These are phyloP conservation scores for Mortierella sp. DNA, from an alignment of 371 early-diverging fungal species.

Conservation along the genomic window DNA sequence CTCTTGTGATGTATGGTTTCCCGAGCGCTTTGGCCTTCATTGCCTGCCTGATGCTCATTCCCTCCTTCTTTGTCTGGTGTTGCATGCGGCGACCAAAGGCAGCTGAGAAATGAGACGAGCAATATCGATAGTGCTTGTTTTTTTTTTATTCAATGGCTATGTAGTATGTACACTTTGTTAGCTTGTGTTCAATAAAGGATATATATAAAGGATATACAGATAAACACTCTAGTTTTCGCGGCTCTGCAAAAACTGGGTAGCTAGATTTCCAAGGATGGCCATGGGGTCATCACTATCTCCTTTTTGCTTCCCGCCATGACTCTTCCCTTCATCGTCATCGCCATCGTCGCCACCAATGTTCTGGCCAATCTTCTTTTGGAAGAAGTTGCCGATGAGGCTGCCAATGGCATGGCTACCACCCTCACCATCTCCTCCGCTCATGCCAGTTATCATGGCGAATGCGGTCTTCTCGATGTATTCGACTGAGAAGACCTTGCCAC, in stretches of 20 bases:
- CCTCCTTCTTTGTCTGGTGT: slow-evolving; percentile 39
- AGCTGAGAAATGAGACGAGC: background rate
- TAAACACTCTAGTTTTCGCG: slow-evolving; percentile 4
- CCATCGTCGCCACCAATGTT: background rate
- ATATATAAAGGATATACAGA: background rate
- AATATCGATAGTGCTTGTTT: background rate
- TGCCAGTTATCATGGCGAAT: slow-evolving; percentile 29
- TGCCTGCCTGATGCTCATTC: slow-evolving; percentile 34
- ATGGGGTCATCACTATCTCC: slow-evolving; percentile 6
- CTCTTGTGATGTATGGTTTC: slow-evolving; percentile 23
- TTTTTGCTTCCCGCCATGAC: background rate
- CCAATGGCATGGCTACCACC: slow-evolving; percentile 25
- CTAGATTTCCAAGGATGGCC: slow-evolving; percentile 10
- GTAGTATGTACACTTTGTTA: slow-evolving; percentile 10
- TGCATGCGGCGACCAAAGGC: slow-evolving; percentile 31
- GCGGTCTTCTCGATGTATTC: slow-evolving; percentile 35
- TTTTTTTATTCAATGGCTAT: slow-evolving; percentile 3
- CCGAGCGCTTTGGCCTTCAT: slow-evolving; percentile 12
- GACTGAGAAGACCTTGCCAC: slow-evolving; percentile 33
- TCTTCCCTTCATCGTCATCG: background rate
- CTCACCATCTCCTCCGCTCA: slow-evolving; percentile 6
- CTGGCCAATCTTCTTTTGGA: background rate
- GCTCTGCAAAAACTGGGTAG: slow-evolving; percentile 27
- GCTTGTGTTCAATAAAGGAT: slow-evolving; percentile 1
- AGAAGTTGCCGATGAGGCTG: slow-evolving; percentile 17